Percentiles rank a stretch among this genome's conserved stretches.
These are phyloP conservation scores for Paramecium primaurelia DNA, from an alignment of 73 alveolate species.

Conservation along the genomic window DNA sequence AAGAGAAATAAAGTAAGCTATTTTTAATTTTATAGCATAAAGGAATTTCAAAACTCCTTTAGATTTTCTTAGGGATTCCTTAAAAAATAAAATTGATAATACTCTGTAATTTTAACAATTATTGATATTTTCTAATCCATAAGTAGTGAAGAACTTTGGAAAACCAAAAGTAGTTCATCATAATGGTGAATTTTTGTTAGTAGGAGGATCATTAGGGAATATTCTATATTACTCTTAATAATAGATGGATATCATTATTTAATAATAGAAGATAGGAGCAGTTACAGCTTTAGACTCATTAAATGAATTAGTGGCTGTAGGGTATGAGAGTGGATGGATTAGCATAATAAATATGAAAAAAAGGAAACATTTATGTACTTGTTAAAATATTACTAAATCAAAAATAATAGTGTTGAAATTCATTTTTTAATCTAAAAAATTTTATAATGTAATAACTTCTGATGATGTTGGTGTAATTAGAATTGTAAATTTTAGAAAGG, in stretches of 20 bases:
- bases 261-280: neutral
- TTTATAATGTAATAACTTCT: neutral
- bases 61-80: neutral
- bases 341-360: neutral
- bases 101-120: neutral
- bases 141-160: neutral
- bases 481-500: neutral
- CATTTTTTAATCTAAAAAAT: neutral
- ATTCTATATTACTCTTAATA: neutral
- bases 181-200: neutral
- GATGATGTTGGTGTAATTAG: neutral
- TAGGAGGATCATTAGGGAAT: slow-evolving; percentile 47
- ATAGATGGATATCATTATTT: neutral
- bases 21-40: neutral
- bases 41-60: slow-evolving; percentile 14
- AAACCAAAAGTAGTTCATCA: slow-evolving; percentile 20
- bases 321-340: slow-evolving; percentile 41
- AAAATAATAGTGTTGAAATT: neutral
- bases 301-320: neutral
- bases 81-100: neutral
- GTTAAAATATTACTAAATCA: neutral
- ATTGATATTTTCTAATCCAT: neutral
- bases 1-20: neutral
- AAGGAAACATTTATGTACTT: neutral
- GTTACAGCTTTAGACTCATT: neutral